phyloP scores from a whole-genome alignment of 176 grass and related monocot genomes.

The Raddia distichophylla region DNA sequence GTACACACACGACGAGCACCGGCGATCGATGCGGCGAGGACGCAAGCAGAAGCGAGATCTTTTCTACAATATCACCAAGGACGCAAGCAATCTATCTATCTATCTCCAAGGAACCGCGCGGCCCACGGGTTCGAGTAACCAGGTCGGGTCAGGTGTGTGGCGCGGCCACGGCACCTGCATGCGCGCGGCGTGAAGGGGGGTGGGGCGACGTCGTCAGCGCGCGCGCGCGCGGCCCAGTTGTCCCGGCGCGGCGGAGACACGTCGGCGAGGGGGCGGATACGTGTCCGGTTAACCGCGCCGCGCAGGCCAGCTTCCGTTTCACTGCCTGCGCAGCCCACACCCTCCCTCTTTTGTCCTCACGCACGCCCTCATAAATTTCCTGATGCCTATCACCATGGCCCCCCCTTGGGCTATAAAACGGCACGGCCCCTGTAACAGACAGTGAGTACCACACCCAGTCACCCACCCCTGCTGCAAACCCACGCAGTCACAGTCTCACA shows the following conservation, averaged over 20 bases:
- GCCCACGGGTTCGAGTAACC: no score
- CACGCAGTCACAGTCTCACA: background rate
- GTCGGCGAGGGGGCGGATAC: slow-evolving; percentile 20
- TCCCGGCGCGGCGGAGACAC: slow-evolving; percentile 22
- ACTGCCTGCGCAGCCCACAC: background rate
- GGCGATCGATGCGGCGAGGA: no score
- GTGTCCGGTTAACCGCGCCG: slow-evolving; percentile 24
- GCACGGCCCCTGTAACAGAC: slow-evolving; percentile 37
- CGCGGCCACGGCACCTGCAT: slow-evolving; percentile 12
- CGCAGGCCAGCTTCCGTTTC: slow-evolving; percentile 30
- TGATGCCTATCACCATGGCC: background rate
- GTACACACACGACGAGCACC: no score
- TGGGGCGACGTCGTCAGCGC: no score
- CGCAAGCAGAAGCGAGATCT: background rate
- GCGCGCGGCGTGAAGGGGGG: slow-evolving; percentile 5
- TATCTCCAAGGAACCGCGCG: background rate
- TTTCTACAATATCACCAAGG: background rate
- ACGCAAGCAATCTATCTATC: background rate
- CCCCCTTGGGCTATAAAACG: slow-evolving; percentile 25
- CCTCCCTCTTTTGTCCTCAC: slow-evolving; percentile 35
- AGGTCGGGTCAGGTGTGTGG: background rate
- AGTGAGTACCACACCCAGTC: background rate
- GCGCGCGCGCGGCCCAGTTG: slow-evolving; percentile 16
- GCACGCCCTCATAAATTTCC: slow-evolving; percentile 30
- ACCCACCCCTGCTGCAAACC: background rate